Evolutionary conservation across 148 eudicot genomes (phyloP).

Genomic region (Silene conica): DNA sequence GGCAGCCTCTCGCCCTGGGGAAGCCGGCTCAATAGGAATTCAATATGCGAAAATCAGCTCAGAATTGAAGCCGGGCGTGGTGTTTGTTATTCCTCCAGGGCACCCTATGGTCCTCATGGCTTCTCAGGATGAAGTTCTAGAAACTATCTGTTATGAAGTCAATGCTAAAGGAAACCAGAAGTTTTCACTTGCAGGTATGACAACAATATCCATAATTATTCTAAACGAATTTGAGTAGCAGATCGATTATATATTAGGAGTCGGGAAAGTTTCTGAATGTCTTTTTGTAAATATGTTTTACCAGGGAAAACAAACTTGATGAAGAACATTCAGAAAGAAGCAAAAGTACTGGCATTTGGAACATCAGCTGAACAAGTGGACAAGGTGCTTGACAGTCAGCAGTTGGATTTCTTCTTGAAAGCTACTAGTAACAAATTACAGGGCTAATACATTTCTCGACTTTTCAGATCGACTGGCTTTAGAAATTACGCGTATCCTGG

Average conservation of each 20-base stretch:
- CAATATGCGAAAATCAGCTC: slow-evolving; percentile 47
- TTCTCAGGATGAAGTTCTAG: slow-evolving; percentile 46
- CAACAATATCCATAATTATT: no score
- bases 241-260: no score
- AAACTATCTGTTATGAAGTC: slow-evolving; percentile 51
- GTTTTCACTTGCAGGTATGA: slow-evolving; percentile 47
- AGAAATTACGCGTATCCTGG: no score
- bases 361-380: slow-evolving; percentile 7
- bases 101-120: slow-evolving; percentile 66
- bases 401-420: not conserved
- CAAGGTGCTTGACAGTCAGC: not conserved
- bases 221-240: no score
- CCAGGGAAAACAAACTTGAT: slow-evolving; percentile 7
- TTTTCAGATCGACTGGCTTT: no score
- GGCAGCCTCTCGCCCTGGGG: slow-evolving; percentile 49
- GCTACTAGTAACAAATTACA: not conserved
- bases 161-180: slow-evolving; percentile 49
- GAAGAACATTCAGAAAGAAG: slow-evolving; percentile 12
- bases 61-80: slow-evolving; percentile 40
- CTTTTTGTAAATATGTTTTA: not conserved
- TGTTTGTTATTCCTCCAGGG: slow-evolving; percentile 66
- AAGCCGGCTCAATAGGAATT: slow-evolving; percentile 15
- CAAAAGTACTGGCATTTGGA: slow-evolving; percentile 8
- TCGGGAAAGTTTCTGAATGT: no score
- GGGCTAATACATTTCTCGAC: no score